These are phyloP conservation scores for Candida fluviatilis DNA, from an alignment of 805 yeast species.

Conservation along the genomic window DNA sequence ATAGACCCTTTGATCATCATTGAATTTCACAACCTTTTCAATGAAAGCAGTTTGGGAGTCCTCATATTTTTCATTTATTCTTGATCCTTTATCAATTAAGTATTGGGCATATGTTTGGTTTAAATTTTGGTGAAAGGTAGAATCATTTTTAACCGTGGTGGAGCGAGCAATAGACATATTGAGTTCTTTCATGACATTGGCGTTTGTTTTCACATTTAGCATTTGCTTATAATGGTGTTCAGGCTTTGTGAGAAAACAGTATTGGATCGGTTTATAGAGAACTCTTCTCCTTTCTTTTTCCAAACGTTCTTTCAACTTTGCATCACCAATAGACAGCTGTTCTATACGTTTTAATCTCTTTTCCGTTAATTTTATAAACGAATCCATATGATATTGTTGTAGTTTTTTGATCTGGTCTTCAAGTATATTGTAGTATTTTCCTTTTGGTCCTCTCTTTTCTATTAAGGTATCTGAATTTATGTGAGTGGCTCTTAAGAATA, in stretches of 20 bases:
- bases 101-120: slow-evolving; percentile 8
- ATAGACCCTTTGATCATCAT: slow-evolving; percentile 13
- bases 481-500: slow-evolving; percentile 12
- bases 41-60: slow-evolving; percentile 13
- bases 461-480: slow-evolving; percentile 7
- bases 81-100: slow-evolving; percentile 9
- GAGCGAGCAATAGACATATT: background rate
- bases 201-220: slow-evolving; percentile 7
- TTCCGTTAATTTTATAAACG: slow-evolving; percentile 4
- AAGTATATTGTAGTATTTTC: slow-evolving; percentile 11
- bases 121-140: slow-evolving; percentile 5
- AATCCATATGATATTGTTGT: slow-evolving; percentile 10
- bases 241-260: slow-evolving; percentile 15
- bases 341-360: slow-evolving; percentile 6
- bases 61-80: slow-evolving; percentile 2
- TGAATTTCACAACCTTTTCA: slow-evolving; percentile 14
- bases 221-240: slow-evolving; percentile 14
- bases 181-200: background rate
- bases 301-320: slow-evolving; percentile 1
- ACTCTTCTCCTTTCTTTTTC: slow-evolving; percentile 1
- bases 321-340: background rate
- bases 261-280: slow-evolving; percentile 22
- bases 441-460: slow-evolving; percentile 10
- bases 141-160: background rate
- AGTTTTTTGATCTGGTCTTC: slow-evolving; percentile 10